Evolutionary conservation across 352 stramenopile species (phyloP).

Genomic region (Phytophthora kernoviae): DNA sequence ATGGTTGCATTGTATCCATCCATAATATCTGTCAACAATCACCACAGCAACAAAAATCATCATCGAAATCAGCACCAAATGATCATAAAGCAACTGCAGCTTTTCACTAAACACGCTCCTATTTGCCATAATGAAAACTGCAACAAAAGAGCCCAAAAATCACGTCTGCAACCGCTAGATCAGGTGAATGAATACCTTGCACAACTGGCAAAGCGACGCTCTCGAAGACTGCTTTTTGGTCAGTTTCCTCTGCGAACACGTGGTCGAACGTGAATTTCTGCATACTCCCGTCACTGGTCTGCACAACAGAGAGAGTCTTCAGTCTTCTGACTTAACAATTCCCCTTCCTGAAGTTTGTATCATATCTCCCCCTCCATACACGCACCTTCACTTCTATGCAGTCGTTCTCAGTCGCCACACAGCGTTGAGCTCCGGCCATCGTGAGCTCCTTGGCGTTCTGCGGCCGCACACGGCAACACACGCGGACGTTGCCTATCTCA

Average conservation of each 20-base stretch:
- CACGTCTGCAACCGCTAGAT: too few species aligned
- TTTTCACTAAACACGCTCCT: not conserved
- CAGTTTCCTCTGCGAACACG: constrained; percentile 84
- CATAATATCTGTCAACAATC: constrained; percentile 74
- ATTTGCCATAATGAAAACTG: not conserved
- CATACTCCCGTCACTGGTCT: constrained; percentile 58
- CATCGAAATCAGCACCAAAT: too few species aligned
- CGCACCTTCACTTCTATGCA: constrained; percentile 76
- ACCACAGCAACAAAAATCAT: constrained; percentile 9
- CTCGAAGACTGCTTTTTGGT: constrained; percentile 91
- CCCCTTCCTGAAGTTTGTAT: too few species aligned
- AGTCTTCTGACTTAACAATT: too few species aligned
- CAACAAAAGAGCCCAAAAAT: too few species aligned
- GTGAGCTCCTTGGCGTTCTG: constrained; percentile 82
- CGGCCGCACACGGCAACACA: constrained; percentile 84
- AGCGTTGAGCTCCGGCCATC: constrained; percentile 59
- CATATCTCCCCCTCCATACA: too few species aligned
- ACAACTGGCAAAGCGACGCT: constrained; percentile 87
- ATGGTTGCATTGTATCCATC: constrained; percentile 94
- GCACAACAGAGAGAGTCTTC: constrained; percentile 12
- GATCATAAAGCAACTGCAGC: not conserved
- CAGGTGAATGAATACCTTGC: constrained; percentile 51
- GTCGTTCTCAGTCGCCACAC: constrained; percentile 54
- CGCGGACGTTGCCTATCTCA: constrained; percentile 69
- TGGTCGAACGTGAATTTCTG: constrained; percentile 91